Percentiles rank a stretch among this genome's conserved stretches.
phyloP scores from a whole-genome alignment of 306 rosid genomes.

The Rosa multiflora region DNA sequence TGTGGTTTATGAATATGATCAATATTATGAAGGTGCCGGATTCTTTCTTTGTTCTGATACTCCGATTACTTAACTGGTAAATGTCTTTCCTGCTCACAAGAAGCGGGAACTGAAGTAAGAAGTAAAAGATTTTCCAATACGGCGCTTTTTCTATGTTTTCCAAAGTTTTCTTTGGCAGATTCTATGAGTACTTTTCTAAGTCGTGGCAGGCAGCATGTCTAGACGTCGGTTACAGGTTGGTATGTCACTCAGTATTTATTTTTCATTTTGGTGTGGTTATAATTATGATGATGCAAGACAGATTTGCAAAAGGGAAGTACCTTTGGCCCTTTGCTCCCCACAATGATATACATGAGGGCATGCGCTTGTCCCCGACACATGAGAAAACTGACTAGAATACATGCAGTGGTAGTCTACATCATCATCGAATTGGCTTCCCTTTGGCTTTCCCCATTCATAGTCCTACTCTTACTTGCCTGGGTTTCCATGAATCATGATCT shows the following conservation, averaged over 20 bases:
- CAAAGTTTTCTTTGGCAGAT: neutral
- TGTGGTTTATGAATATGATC: neutral
- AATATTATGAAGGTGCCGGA: neutral
- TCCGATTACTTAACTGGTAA: neutral
- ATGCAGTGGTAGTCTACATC: neutral
- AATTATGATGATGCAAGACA: constrained; percentile 23
- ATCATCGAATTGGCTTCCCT: neutral
- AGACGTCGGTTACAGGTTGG: neutral
- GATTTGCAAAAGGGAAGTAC: neutral
- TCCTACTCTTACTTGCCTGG: neutral
- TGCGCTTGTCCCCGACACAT: constrained; percentile 27
- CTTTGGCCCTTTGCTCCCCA: constrained; percentile 17
- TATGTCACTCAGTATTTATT: neutral
- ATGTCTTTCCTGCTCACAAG: neutral
- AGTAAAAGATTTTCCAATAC: neutral
- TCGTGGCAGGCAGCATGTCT: neutral
- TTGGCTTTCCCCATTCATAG: neutral
- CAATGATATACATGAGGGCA: constrained; percentile 19
- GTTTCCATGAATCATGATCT: neutral
- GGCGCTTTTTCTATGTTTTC: neutral
- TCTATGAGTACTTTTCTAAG: neutral
- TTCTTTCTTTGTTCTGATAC: neutral
- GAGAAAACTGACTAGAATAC: neutral
- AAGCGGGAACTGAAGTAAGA: neutral
- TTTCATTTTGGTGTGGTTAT: neutral